Percentiles rank a stretch among this genome's conserved stretches.
phyloP scores from a whole-genome alignment of 1,139 yeast genomes.

The Pichia sp. region DNA sequence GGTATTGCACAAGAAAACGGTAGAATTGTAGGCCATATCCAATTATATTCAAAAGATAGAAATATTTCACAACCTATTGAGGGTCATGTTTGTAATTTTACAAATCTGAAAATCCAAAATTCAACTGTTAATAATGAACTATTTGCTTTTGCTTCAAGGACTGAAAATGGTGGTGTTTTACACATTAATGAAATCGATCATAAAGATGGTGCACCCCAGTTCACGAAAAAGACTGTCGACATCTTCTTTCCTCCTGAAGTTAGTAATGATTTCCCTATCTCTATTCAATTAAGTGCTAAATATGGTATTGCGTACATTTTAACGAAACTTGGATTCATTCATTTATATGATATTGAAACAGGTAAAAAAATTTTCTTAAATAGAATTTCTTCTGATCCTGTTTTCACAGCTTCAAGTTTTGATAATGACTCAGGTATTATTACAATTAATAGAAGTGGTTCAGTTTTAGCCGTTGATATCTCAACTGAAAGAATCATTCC shows the following conservation, averaged over 20 bases:
- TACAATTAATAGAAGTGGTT: slow-evolving; percentile 92
- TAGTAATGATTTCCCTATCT: slow-evolving; percentile 91
- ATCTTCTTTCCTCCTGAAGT: slow-evolving; percentile 97
- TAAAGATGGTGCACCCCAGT: slow-evolving; percentile 74
- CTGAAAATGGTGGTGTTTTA: slow-evolving; percentile 75
- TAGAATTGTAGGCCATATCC: slow-evolving; percentile 93
- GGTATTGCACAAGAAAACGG: slow-evolving; percentile 96
- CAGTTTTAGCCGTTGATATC: slow-evolving; percentile 88
- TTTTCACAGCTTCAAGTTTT: slow-evolving; percentile 80
- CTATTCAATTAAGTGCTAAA: slow-evolving; percentile 77
- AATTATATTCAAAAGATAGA: slow-evolving; percentile 80
- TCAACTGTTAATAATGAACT: slow-evolving; percentile 75
- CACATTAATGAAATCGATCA: slow-evolving; percentile 97
- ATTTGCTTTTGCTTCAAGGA: slow-evolving; percentile 81
- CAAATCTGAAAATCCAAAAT: slow-evolving; percentile 66
- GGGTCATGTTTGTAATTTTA: slow-evolving; percentile 94
- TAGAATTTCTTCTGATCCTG: slow-evolving; percentile 94
- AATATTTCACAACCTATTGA: slow-evolving; percentile 95
- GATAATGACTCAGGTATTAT: slow-evolving; percentile 76
- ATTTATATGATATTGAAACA: slow-evolving; percentile 87
- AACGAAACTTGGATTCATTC: slow-evolving; percentile 95
- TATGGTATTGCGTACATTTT: slow-evolving; percentile 84
- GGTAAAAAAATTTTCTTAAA: slow-evolving; percentile 92
- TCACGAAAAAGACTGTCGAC: slow-evolving; percentile 84
- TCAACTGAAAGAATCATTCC: slow-evolving; percentile 83